Percentiles rank a stretch among this genome's conserved stretches.
These are phyloP conservation scores for Gardenia jasminoides DNA, from an alignment of 257 asterid genomes.

Conservation along the genomic window DNA sequence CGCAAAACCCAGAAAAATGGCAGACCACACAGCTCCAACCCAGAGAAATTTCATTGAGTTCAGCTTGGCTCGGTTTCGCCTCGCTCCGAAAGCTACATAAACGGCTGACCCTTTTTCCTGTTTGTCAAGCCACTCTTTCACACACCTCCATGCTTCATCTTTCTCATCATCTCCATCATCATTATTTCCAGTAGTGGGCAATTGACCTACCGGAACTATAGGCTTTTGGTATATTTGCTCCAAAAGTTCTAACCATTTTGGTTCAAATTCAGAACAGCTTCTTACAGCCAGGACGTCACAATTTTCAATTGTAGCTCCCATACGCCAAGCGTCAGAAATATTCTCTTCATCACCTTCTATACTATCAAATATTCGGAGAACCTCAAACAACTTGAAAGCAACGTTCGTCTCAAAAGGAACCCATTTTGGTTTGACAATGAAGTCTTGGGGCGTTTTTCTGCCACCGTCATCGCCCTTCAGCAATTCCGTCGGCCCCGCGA, in stretches of 20 bases:
- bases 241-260: conserved; percentile 27
- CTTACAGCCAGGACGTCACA: conserved; percentile 18
- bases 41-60: conserved; percentile 27
- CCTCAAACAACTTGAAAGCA: conserved; percentile 18
- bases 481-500: conserved; percentile 14
- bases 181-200: conserved; percentile 13
- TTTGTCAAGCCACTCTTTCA: conserved; percentile 31
- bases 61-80: conserved; percentile 33
- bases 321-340: conserved; percentile 12
- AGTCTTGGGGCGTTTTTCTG: conserved; percentile 29
- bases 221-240: conserved; percentile 23
- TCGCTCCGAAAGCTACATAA: conserved; percentile 39
- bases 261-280: conserved; percentile 31
- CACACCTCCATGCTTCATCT: conserved; percentile 16
- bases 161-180: not conserved
- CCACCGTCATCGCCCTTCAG: conserved; percentile 7
- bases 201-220: conserved; percentile 27
- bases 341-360: conserved; percentile 2
- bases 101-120: conserved; percentile 25
- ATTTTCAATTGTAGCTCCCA: not conserved
- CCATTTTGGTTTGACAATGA: conserved; percentile 27
- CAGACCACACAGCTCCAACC: conserved; percentile 34
- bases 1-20: conserved; percentile 35
- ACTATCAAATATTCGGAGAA: not conserved
- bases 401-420: conserved; percentile 29